A percentile compares a stretch with the other conserved stretches of the same genome.
These are phyloP conservation scores for Coprinopsis sp. DNA, from an alignment of 768 basidiomycete species.

Conservation along the genomic window DNA sequence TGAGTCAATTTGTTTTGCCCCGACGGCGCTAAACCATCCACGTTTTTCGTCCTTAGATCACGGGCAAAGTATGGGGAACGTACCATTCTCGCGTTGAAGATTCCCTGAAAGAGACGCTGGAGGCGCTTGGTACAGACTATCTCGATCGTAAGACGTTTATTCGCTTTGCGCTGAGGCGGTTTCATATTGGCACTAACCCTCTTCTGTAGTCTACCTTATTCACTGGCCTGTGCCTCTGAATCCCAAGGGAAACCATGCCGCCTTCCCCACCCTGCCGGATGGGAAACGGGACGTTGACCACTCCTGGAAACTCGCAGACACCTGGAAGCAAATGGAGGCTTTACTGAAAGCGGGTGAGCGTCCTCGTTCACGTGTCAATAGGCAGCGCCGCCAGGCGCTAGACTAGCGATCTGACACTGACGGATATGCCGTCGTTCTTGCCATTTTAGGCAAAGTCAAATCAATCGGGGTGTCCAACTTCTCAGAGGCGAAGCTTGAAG, in stretches of 20 bases:
- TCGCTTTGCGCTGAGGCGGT: constrained; percentile 10
- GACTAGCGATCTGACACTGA: neutral
- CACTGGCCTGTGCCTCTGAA: constrained; percentile 83
- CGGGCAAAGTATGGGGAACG: constrained; percentile 67
- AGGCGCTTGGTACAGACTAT: constrained; percentile 79
- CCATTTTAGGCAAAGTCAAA: constrained; percentile 51
- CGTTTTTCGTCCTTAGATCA: constrained; percentile 42
- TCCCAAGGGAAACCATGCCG: constrained; percentile 58
- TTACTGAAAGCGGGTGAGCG: constrained; percentile 55
- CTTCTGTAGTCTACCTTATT: constrained; percentile 51
- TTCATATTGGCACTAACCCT: constrained; percentile 11
- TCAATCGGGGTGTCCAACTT: constrained; percentile 77
- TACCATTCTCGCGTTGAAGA: constrained; percentile 70
- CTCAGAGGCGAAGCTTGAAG: constrained; percentile 61
- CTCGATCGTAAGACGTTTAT: constrained; percentile 56
- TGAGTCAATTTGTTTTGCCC: constrained; percentile 18
- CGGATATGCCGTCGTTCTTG: neutral
- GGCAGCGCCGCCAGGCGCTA: neutral
- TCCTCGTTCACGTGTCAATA: too few species aligned
- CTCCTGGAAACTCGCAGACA: constrained; percentile 62
- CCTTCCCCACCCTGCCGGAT: constrained; percentile 54
- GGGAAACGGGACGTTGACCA: constrained; percentile 65
- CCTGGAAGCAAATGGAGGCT: constrained; percentile 84
- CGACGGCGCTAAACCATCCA: neutral
- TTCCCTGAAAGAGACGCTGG: constrained; percentile 68